Percentiles rank a stretch among this genome's conserved stretches.
These are phyloP conservation scores for barley (Hordeum vulgare) DNA, from an alignment of 176 grass and related monocot species.

Conservation along the genomic window DNA sequence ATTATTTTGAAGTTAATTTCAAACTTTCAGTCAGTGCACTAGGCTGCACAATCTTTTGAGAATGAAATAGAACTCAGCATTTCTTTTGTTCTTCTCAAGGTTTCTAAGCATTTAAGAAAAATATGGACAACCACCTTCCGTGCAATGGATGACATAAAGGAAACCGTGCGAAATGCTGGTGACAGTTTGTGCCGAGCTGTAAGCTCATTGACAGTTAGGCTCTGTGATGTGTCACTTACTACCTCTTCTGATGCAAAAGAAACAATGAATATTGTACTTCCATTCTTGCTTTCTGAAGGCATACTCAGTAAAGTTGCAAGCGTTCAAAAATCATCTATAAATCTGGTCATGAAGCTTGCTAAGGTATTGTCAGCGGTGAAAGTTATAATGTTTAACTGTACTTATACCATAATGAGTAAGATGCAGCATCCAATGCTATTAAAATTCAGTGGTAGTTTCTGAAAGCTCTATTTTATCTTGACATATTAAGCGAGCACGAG, in stretches of 20 bases:
- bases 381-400: conserved; percentile 9
- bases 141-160: conserved; percentile 98
- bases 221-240: conserved; percentile 85
- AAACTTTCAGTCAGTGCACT: conserved; percentile 10
- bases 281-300: conserved; percentile 87
- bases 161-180: conserved; percentile 93
- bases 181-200: conserved; percentile 83
- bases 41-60: background rate
- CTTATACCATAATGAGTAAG: background rate
- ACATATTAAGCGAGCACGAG: background rate
- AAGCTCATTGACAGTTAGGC: conserved; percentile 79
- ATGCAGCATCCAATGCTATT: conserved; percentile 5
- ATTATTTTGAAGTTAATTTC: conserved; percentile 10
- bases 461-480: conserved; percentile 3
- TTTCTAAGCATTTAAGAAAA: conserved; percentile 78
- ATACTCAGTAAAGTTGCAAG: conserved; percentile 95
- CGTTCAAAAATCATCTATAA: conserved; percentile 86
- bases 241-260: conserved; percentile 71
- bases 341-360: conserved; percentile 92
- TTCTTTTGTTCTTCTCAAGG: conserved; percentile 40
- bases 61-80: background rate
- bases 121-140: conserved; percentile 89
- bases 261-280: conserved; percentile 88
- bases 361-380: conserved; percentile 47
- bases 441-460: background rate